These are phyloP conservation scores for Suhomyces faveliae DNA, from an alignment of 805 yeast genomes.

Conservation along the genomic window DNA sequence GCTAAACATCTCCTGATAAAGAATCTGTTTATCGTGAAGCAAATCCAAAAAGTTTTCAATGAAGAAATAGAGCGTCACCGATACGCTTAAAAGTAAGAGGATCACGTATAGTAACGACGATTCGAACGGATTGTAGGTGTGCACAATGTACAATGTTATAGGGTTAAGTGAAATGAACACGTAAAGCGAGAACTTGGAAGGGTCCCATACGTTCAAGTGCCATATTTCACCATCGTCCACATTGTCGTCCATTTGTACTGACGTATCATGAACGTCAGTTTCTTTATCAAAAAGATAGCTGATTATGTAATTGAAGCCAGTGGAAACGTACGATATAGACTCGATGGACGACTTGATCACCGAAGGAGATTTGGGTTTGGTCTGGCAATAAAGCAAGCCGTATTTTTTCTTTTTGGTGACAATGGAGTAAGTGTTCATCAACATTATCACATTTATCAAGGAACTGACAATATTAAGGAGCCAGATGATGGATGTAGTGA, in stretches of 20 bases:
- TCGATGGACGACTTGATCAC: slow-evolving; percentile 14
- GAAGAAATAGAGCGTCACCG: slow-evolving; percentile 30
- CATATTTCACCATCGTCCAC: slow-evolving; percentile 41
- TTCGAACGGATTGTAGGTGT: slow-evolving; percentile 23
- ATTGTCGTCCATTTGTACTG: slow-evolving; percentile 12
- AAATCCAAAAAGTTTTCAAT: slow-evolving; percentile 48
- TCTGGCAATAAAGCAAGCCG: slow-evolving; percentile 29
- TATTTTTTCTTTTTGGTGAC: slow-evolving; percentile 25
- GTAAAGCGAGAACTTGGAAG: slow-evolving; percentile 54
- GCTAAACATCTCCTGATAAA: slow-evolving; percentile 57
- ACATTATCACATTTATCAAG: slow-evolving; percentile 5
- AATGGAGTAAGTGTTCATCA: slow-evolving; percentile 12
- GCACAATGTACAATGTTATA: slow-evolving; percentile 39
- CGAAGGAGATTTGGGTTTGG: slow-evolving; percentile 26
- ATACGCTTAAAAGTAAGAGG: slow-evolving; percentile 19
- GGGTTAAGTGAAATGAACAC: slow-evolving; percentile 62
- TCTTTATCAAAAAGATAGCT: slow-evolving; percentile 7
- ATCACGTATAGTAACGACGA: slow-evolving; percentile 10
- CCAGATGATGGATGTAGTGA: slow-evolving; percentile 18
- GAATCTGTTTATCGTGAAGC: slow-evolving; percentile 56
- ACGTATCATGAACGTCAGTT: slow-evolving; percentile 7
- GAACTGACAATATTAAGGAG: slow-evolving; percentile 12
- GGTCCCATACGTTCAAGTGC: slow-evolving; percentile 66
- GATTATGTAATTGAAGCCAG: slow-evolving; percentile 4
- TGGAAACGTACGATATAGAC: slow-evolving; percentile 6